Evolutionary conservation across 495 filamentous ascomycete genomes (phyloP), one percentile per base, ranked within the genome.

Genomic region (Delitschia confertaspora): DNA sequence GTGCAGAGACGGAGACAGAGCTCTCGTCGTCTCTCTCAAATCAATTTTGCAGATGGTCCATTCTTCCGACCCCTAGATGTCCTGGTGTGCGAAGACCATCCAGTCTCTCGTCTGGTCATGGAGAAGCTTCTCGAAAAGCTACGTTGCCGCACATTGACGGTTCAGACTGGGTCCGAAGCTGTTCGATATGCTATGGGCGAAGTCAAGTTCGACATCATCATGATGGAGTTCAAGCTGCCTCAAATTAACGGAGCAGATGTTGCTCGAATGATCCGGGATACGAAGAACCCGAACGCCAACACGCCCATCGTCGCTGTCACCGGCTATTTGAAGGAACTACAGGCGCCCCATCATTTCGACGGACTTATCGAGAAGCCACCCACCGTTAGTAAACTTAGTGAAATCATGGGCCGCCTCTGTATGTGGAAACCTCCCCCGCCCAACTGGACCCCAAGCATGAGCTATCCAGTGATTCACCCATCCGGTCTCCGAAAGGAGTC

Each of bases 281-380:
- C 86, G 4, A 86, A 89, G 62, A 94, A 94, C 61, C 74, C 83
- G 16, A 98, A 98, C 58, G 77, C 82, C n/a, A 77, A 85, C 54
- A 98, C 91, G 0, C 91, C 91, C 2, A 91, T 98, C 51, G 85
- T 98, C 33, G 86, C 87, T 33, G 85, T 96, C n/a, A 98, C 91
- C 10, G 88, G 91, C 29, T 98, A 98, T 63, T 68, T 98, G 10
- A 96, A 95, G 53, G 91, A 98, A 56, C 73, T 98, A 14, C 87
- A 85, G 25, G 85, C 87, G 43, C 85, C 84, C 7, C 88, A 96
- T 67, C 82, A 95, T 62, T 96, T 98, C 54, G 86, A 95, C 56
- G 80, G 81, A 7, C 72, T 96, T 35, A 85, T 98, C 34, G 86
- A 96, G 62, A 98, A 98, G 62, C 91, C 91, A 7, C 88, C 93